Evolutionary conservation across 2,329 filamentous ascomycete species (phyloP).

Genomic region (Boeremia lycopersici): DNA sequence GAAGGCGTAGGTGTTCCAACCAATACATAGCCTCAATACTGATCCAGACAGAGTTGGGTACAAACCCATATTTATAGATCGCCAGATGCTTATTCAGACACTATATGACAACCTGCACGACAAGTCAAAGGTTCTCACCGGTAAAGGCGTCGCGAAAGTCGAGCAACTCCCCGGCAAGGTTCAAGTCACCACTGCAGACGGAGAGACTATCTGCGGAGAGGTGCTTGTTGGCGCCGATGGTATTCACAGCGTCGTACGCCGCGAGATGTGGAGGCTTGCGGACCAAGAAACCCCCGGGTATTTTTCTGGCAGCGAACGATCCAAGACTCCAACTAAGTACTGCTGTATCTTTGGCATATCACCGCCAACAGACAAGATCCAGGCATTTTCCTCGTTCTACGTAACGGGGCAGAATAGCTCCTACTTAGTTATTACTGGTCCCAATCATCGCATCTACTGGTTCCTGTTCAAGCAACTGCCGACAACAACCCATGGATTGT

Average conservation of each 20-base stretch:
- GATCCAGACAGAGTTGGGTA: not conserved
- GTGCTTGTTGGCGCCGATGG: slow-evolving; percentile 25
- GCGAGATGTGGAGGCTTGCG: slow-evolving; percentile 23
- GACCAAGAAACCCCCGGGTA: slow-evolving; percentile 1
- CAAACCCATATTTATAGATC: slow-evolving; percentile 15
- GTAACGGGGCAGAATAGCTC: not conserved
- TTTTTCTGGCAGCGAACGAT: not conserved
- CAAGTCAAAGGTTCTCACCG: slow-evolving; percentile 15
- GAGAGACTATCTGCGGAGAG: slow-evolving; percentile 6
- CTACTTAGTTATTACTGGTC: not conserved
- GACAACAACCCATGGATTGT: not conserved
- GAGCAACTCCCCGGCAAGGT: slow-evolving; percentile 3
- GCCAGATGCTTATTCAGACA: slow-evolving; percentile 16
- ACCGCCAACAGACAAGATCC: not conserved
- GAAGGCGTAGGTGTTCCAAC: not conserved
- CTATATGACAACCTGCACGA: slow-evolving; percentile 20
- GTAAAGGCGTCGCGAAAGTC: slow-evolving; percentile 7
- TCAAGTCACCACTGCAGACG: slow-evolving; percentile 12
- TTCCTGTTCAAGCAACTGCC: slow-evolving; percentile 4
- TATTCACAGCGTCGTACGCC: slow-evolving; percentile 17
- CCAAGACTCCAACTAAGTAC: not conserved
- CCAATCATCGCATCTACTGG: not conserved
- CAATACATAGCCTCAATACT: not conserved
- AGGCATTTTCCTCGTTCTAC: not conserved
- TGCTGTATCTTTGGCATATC: slow-evolving; percentile 4